Evolutionary conservation across 2,329 filamentous ascomycete species (phyloP).

Genomic region (Lachnellula cervina): DNA sequence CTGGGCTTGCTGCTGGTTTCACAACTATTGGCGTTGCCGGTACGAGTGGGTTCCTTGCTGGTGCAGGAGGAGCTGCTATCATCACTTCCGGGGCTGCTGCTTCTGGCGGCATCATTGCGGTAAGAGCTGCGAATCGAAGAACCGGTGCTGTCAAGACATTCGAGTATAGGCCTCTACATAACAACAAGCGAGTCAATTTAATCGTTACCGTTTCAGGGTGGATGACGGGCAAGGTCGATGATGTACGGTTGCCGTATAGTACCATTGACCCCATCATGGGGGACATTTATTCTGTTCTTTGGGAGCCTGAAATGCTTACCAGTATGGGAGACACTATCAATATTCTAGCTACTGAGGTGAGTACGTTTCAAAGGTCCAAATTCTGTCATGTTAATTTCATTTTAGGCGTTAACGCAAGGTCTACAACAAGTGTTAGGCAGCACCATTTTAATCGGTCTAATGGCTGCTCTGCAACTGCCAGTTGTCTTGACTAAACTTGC

Average conservation of each 20-base stretch:
- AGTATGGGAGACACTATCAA: slow-evolving; percentile 99
- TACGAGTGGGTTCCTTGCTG: slow-evolving; percentile 83
- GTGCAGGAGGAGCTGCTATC: slow-evolving; percentile 85
- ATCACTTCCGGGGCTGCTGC: slow-evolving; percentile 87
- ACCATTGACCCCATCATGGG: slow-evolving; percentile 98
- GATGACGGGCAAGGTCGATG: slow-evolving; percentile 98
- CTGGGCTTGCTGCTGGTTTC: slow-evolving; percentile 88
- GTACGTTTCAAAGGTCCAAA: slow-evolving; percentile 21
- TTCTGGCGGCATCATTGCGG: slow-evolving; percentile 81
- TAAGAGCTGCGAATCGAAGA: slow-evolving; percentile 77
- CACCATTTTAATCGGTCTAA: slow-evolving; percentile 81
- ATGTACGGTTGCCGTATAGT: slow-evolving; percentile 91
- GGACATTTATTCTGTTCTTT: slow-evolving; percentile 92
- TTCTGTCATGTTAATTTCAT: slow-evolving; percentile 24
- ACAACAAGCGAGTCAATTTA: slow-evolving; percentile 95
- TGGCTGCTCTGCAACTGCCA: slow-evolving; percentile 90
- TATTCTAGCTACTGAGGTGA: slow-evolving; percentile 91
- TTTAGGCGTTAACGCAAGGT: slow-evolving; percentile 84
- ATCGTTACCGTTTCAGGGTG: slow-evolving; percentile 94
- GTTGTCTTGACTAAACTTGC: slow-evolving; percentile 88
- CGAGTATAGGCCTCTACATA: slow-evolving; percentile 92
- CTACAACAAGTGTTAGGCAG: slow-evolving; percentile 91
- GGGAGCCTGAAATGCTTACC: slow-evolving; percentile 96
- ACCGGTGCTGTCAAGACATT: slow-evolving; percentile 94
- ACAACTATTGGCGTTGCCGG: slow-evolving; percentile 91